Conservation (phyloP, 2,329 filamentous ascomycete species). For the Ceratocystis diversiconidia region DNA sequence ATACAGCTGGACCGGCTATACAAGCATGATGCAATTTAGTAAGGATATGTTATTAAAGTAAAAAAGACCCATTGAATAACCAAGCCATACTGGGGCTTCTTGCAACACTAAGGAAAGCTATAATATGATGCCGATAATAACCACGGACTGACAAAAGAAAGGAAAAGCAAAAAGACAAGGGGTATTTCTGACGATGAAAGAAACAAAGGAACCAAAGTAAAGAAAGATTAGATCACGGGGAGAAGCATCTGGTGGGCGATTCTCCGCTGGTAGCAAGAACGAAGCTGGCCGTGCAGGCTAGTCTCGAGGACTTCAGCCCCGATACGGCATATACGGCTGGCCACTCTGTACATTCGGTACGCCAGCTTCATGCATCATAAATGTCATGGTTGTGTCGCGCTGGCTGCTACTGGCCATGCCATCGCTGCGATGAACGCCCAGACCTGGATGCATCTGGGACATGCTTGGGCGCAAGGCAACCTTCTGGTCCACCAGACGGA, state of each 20-base stretch:
- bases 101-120: not conserved
- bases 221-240: slow-evolving; percentile 10
- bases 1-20: not conserved
- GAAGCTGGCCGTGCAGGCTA: slow-evolving; percentile 19
- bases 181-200: not conserved
- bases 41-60: not conserved
- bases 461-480: slow-evolving; percentile 22
- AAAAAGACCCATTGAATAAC: not conserved
- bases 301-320: slow-evolving; percentile 20
- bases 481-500: slow-evolving; percentile 17
- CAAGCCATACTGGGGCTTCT: not conserved
- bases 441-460: slow-evolving; percentile 24
- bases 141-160: slow-evolving; percentile 2
- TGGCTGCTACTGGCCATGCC: slow-evolving; percentile 13
- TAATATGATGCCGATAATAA: not conserved
- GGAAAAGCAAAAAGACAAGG: not conserved
- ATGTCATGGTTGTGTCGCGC: slow-evolving; percentile 37
- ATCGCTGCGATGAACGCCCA: slow-evolving; percentile 20
- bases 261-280: not conserved
- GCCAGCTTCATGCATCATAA: slow-evolving; percentile 37
- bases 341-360: slow-evolving; percentile 31
- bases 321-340: slow-evolving; percentile 30
- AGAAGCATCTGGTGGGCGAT: not conserved
- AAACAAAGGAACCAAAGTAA: slow-evolving; percentile 8
- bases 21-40: not conserved